Percentiles rank a stretch among this genome's conserved stretches.
Evolutionary conservation across 1,139 yeast genomes (phyloP).

Genomic region (Blastobotrys serpentis): DNA sequence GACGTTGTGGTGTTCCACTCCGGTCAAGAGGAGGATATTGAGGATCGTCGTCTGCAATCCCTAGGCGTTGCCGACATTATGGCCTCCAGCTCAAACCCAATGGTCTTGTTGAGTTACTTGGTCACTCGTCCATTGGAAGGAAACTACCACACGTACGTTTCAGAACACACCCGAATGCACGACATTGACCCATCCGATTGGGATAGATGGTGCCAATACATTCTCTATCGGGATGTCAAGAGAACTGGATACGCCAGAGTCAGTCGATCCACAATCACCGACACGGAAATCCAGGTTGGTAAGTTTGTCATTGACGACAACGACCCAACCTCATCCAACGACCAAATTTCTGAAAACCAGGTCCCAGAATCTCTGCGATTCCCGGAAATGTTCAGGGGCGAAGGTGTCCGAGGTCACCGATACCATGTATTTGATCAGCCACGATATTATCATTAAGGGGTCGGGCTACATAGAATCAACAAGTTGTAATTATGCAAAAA

Average conservation of each 20-base stretch:
- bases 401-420: slow-evolving; percentile 89
- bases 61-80: slow-evolving; percentile 72
- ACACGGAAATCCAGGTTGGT: slow-evolving; percentile 93
- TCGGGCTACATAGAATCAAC: no score
- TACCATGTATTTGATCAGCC: slow-evolving; percentile 94
- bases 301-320: slow-evolving; percentile 64
- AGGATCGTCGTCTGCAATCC: slow-evolving; percentile 87
- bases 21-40: slow-evolving; percentile 96
- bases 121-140: slow-evolving; percentile 87
- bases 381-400: slow-evolving; percentile 85
- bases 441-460: slow-evolving; percentile 59
- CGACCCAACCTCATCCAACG: slow-evolving; percentile 50
- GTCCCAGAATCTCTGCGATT: slow-evolving; percentile 67
- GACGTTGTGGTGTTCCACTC: slow-evolving; percentile 97
- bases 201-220: slow-evolving; percentile 99
- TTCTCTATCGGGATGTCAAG: slow-evolving; percentile 78
- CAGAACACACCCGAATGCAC: slow-evolving; percentile 79
- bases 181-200: slow-evolving; percentile 93
- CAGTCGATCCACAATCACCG: slow-evolving; percentile 90
- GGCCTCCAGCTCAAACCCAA: slow-evolving; percentile 75
- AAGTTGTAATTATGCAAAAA: neutral
- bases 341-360: slow-evolving; percentile 54
- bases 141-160: slow-evolving; percentile 87
- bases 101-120: slow-evolving; percentile 80
- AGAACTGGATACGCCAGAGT: slow-evolving; percentile 94